Percentiles rank a stretch among this genome's conserved stretches.
Evolutionary conservation across 306 rosid species (phyloP).

Genomic region (Begonia loranthoides): DNA sequence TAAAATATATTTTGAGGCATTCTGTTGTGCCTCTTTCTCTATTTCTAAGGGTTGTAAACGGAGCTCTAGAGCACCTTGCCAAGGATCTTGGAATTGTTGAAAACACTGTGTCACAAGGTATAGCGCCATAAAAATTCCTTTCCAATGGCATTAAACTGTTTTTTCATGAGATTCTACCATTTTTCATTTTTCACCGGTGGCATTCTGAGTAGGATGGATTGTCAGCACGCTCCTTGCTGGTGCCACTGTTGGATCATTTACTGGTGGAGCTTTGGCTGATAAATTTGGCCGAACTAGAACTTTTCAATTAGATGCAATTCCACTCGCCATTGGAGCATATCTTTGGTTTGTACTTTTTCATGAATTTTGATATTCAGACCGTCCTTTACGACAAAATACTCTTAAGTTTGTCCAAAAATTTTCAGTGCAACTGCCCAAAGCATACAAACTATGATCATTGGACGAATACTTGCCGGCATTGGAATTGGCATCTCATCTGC

Average conservation of each 20-base stretch:
- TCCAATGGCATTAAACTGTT: no score
- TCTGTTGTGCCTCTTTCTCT: conserved; percentile 3
- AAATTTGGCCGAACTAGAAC: conserved; percentile 80
- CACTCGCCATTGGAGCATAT: conserved; percentile 65
- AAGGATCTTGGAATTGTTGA: conserved; percentile 74
- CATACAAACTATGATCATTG: conserved; percentile 78
- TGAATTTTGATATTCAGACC: conserved; percentile 6
- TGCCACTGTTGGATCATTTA: conserved; percentile 81
- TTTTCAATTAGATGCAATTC: conserved; percentile 82
- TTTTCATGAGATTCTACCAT: neutral
- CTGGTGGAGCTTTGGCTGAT: conserved; percentile 88
- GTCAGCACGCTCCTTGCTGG: conserved; percentile 85
- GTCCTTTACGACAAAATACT: conserved; percentile 3
- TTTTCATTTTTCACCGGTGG: conserved; percentile 7
- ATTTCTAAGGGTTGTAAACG: conserved; percentile 76
- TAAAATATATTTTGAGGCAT: no score
- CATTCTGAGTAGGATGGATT: conserved; percentile 63
- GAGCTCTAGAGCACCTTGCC: conserved; percentile 81
- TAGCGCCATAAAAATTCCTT: no score
- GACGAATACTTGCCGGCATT: conserved; percentile 82
- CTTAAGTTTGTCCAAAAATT: conserved; percentile 5
- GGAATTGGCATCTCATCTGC: conserved; percentile 92
- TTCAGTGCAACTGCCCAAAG: conserved; percentile 86
- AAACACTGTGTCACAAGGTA: conserved; percentile 70
- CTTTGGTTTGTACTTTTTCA: conserved; percentile 41